phyloP scores from a whole-genome alignment of 495 filamentous ascomycete genomes.

The Penicillium fimorum region DNA sequence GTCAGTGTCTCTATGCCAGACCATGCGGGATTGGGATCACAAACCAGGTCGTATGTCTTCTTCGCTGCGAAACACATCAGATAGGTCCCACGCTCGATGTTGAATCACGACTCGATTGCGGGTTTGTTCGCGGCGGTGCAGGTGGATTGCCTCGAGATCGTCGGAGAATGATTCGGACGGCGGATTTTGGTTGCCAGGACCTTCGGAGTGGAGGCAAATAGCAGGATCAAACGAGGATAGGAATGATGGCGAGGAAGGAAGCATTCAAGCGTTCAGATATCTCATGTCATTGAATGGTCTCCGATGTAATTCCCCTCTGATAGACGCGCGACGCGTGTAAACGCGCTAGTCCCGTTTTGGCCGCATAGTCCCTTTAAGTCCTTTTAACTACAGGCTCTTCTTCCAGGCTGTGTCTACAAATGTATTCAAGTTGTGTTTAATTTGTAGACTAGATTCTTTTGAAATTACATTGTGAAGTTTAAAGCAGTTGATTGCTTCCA shows the following conservation, averaged over 20 bases:
- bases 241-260: constrained; percentile 34
- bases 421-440: not conserved
- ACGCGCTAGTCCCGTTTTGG: constrained; percentile 36
- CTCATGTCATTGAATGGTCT: constrained; percentile 12
- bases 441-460: not conserved
- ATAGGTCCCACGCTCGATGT: constrained; percentile 57
- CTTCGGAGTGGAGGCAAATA: constrained; percentile 51
- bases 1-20: constrained; percentile 10
- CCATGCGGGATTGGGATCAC: constrained; percentile 14
- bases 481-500: not conserved
- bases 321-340: constrained; percentile 37
- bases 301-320: constrained; percentile 19
- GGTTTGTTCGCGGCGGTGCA: constrained; percentile 49
- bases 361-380: not conserved
- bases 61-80: constrained; percentile 63
- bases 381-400: not conserved
- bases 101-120: constrained; percentile 63
- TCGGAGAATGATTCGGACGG: constrained; percentile 51
- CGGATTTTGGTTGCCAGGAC: constrained; percentile 20
- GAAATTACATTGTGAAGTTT: not conserved
- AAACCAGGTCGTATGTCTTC: constrained; percentile 52
- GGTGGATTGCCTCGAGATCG: constrained; percentile 60
- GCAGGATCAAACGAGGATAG: constrained; percentile 55
- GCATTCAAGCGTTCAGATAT: constrained; percentile 33
- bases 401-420: not conserved